Percentiles rank a stretch among this genome's conserved stretches.
These are phyloP conservation scores for Tetragonia tetragonoides DNA, from an alignment of 148 eudicot species.

Conservation along the genomic window DNA sequence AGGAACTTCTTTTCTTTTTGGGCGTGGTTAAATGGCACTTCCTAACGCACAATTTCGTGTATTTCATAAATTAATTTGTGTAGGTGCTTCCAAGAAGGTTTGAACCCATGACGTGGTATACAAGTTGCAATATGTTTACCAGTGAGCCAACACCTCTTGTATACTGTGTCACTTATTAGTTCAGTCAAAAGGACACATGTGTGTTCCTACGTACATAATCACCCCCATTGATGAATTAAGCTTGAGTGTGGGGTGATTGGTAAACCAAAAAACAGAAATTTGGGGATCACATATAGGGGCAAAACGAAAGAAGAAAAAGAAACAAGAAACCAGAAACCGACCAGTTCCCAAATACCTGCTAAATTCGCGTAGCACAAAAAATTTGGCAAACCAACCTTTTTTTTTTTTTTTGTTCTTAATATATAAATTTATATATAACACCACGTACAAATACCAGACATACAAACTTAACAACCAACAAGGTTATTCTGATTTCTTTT, in stretches of 20 bases:
- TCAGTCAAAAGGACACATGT: conserved; percentile 4
- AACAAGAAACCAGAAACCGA: conserved; percentile 29
- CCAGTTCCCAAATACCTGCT: conserved; percentile 70
- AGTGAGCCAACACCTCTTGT: too few relatives aligned
- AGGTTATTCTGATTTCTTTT: neutral
- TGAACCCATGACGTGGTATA: too few relatives aligned
- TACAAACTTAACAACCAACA: too few relatives aligned
- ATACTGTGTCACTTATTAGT: too few relatives aligned
- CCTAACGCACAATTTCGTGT: too few relatives aligned
- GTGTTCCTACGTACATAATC: conserved; percentile 19
- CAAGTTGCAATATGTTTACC: too few relatives aligned
- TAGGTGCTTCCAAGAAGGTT: too few relatives aligned
- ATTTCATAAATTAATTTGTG: too few relatives aligned
- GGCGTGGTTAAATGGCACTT: too few relatives aligned
- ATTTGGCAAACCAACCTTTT: conserved; percentile 31
- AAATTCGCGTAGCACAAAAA: conserved; percentile 40
- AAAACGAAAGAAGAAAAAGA: conserved; percentile 1
- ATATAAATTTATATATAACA: neutral
- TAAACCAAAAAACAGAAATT: conserved; percentile 24
- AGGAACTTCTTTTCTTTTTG: too few relatives aligned
- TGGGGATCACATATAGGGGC: neutral
- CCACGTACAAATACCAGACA: too few relatives aligned
- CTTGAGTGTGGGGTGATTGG: conserved; percentile 27
- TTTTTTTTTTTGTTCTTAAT: conserved; percentile 20
- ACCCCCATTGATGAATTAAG: conserved; percentile 19